A percentile compares a stretch with the other conserved stretches of the same genome.
Evolutionary conservation across 768 basidiomycete species (phyloP).

Genomic region (Boletus bicolor): DNA sequence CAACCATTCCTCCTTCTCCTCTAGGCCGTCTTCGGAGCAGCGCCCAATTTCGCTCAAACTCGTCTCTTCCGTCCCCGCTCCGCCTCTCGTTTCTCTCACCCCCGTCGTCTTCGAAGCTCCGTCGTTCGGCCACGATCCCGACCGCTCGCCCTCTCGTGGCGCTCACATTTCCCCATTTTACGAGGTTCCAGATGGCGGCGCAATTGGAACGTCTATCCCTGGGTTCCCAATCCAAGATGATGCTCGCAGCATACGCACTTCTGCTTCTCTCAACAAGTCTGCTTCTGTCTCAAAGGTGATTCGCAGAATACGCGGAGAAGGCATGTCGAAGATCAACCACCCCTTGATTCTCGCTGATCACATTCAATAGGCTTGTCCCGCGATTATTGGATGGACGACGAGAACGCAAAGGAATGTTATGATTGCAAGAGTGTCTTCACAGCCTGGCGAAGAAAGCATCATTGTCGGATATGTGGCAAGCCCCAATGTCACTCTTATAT

Average conservation of each 20-base stretch:
- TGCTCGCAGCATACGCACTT: constrained; percentile 79
- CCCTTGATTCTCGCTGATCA: constrained; percentile 5
- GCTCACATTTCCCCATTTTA: constrained; percentile 49
- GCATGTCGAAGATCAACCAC: constrained; percentile 34
- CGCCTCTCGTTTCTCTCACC: constrained; percentile 81
- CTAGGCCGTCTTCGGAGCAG: constrained; percentile 48
- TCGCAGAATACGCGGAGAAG: constrained; percentile 86
- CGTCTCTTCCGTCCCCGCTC: constrained; percentile 57
- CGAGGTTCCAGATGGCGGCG: constrained; percentile 52
- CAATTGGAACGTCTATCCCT: constrained; percentile 76
- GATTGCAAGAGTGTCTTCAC: constrained; percentile 95
- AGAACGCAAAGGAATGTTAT: constrained; percentile 92
- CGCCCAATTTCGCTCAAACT: constrained; percentile 56
- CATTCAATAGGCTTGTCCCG: constrained; percentile 65
- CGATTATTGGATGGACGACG: constrained; percentile 99
- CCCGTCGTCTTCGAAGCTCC: constrained; percentile 80
- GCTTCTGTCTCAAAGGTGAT: constrained; percentile 91
- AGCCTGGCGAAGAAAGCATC: constrained; percentile 92
- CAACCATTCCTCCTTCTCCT: constrained; percentile 45
- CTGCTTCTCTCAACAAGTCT: constrained; percentile 65
- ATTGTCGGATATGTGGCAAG: constrained; percentile 94
- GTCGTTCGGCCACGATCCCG: constrained; percentile 63
- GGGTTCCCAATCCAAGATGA: constrained; percentile 93
- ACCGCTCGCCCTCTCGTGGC: constrained; percentile 53
- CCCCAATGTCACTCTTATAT: constrained; percentile 1